Evolutionary conservation across 2,329 filamentous ascomycete genomes (phyloP).

Genomic region (Penicillium concentricum): DNA sequence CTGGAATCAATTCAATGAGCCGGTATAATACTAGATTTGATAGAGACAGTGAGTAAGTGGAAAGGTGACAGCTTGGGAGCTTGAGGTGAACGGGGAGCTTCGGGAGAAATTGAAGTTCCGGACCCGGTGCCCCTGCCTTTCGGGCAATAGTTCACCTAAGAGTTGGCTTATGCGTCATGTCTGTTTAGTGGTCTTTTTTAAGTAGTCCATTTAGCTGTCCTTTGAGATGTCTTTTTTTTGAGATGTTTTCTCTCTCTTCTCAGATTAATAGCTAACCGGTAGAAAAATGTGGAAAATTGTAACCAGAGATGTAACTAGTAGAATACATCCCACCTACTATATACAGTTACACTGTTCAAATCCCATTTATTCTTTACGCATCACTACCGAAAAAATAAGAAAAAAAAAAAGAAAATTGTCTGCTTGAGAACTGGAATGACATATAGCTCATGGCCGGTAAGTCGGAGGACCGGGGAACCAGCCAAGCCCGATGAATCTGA

Average conservation of each 20-base stretch:
- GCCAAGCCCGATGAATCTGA: conserved; percentile 20
- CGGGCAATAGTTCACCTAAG: background rate
- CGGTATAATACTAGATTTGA: background rate
- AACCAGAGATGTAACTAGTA: too few relatives aligned
- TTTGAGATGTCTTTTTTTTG: too few relatives aligned
- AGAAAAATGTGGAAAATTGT: too few relatives aligned
- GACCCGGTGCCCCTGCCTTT: conserved; percentile 2
- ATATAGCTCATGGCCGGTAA: conserved; percentile 17
- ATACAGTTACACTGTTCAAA: background rate
- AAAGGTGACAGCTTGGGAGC: conserved; percentile 12
- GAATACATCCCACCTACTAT: background rate
- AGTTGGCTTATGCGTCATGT: too few relatives aligned
- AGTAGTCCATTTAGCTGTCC: too few relatives aligned
- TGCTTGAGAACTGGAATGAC: conserved; percentile 21
- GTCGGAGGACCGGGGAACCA: conserved; percentile 14
- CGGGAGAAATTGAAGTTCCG: conserved; percentile 20
- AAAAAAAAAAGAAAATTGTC: background rate
- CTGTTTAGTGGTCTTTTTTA: too few relatives aligned
- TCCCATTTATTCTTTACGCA: background rate
- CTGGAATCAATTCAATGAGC: conserved; percentile 8
- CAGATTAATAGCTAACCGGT: too few relatives aligned
- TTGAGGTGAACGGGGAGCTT: conserved; percentile 14
- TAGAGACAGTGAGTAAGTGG: background rate
- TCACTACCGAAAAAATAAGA: background rate
- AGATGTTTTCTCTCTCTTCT: too few relatives aligned